Evolutionary conservation across 306 rosid species (phyloP).

Genomic region (Delonix regia): DNA sequence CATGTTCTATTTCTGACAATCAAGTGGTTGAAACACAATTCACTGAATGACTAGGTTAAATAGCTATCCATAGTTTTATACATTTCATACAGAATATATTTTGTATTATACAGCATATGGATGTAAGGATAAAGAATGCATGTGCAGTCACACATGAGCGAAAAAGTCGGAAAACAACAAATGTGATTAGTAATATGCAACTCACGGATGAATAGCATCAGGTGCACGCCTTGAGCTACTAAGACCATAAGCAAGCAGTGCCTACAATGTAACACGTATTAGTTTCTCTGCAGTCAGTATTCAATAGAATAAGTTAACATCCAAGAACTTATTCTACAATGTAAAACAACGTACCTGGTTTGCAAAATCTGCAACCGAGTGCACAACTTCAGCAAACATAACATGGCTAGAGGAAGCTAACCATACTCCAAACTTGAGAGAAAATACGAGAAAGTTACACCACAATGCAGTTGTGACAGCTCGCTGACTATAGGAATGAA

Average conservation of each 20-base stretch:
- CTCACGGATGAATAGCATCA: slow-evolving; percentile 98
- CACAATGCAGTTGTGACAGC: slow-evolving; percentile 95
- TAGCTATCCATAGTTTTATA: slow-evolving; percentile 18
- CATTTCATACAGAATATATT: slow-evolving; percentile 7
- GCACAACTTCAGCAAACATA: slow-evolving; percentile 91
- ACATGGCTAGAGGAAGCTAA: slow-evolving; percentile 85
- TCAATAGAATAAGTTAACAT: slow-evolving; percentile 21
- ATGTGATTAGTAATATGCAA: slow-evolving; percentile 8
- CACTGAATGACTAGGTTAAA: slow-evolving; percentile 5
- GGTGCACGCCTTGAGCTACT: slow-evolving; percentile 99
- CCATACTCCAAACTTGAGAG: slow-evolving; percentile 98
- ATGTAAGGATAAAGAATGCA: background rate
- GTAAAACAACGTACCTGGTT: slow-evolving; percentile 66
- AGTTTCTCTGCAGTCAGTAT: slow-evolving; percentile 41
- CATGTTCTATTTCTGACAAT: slow-evolving; percentile 1
- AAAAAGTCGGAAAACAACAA: slow-evolving; percentile 1
- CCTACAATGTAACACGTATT: slow-evolving; percentile 61
- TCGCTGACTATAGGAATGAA: slow-evolving; percentile 63
- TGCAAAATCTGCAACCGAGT: slow-evolving; percentile 91
- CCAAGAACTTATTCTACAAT: background rate
- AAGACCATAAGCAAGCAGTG: slow-evolving; percentile 94
- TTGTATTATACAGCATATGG: slow-evolving; percentile 18
- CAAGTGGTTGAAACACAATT: slow-evolving; percentile 27
- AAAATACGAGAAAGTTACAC: slow-evolving; percentile 98
- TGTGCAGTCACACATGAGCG: background rate